Evolutionary conservation across 2,329 filamentous ascomycete species (phyloP).

Genomic region (Boeremia exigua): DNA sequence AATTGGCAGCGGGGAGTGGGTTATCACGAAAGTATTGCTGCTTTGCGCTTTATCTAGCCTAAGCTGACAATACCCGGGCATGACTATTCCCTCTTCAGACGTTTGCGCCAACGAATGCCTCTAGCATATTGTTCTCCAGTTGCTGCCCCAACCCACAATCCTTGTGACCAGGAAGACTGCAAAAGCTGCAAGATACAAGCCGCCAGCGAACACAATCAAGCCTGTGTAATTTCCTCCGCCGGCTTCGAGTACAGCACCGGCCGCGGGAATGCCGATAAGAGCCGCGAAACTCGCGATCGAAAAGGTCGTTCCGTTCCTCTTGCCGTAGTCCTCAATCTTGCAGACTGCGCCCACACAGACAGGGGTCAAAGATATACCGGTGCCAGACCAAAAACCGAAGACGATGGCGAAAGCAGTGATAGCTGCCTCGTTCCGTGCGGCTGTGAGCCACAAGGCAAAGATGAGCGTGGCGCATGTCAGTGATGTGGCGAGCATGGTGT

Average conservation of each 20-base stretch:
- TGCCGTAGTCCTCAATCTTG: conserved; percentile 71
- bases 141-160: conserved; percentile 22
- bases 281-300: conserved; percentile 67
- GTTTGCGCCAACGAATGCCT: no score
- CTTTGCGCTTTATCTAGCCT: not conserved
- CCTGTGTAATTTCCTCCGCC: conserved; percentile 24
- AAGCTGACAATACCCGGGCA: no score
- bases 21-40: no score
- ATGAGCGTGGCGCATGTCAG: conserved; percentile 50
- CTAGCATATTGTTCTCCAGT: conserved; percentile 16
- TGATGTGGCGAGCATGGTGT: conserved; percentile 59
- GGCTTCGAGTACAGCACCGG: conserved; percentile 51
- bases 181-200: conserved; percentile 25
- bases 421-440: conserved; percentile 54
- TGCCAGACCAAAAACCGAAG: conserved; percentile 73
- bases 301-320: conserved; percentile 68
- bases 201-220: conserved; percentile 29
- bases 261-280: conserved; percentile 71
- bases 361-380: conserved; percentile 67
- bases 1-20: not conserved
- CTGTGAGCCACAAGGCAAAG: conserved; percentile 62
- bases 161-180: conserved; percentile 21
- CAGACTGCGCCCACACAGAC: conserved; percentile 73
- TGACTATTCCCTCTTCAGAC: no score
- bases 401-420: conserved; percentile 69